Evolutionary conservation across 164 flowering plant genomes (phyloP).

Genomic region (Vitis vinifera): DNA sequence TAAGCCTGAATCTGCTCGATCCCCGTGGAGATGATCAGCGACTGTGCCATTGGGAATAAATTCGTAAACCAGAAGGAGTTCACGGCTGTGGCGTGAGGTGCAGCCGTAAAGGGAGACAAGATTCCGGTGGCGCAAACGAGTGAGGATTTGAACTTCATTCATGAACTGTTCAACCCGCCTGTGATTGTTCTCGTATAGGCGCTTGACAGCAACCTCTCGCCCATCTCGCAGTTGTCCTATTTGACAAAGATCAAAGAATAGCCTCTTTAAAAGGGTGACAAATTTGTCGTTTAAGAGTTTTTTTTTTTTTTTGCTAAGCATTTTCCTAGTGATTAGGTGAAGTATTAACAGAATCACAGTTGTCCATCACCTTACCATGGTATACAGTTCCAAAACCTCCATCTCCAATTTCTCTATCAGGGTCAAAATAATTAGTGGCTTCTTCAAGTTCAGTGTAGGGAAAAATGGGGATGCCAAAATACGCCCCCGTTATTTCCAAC

Average conservation of each 20-base stretch:
- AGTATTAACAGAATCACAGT: neutral
- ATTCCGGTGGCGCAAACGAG: constrained; percentile 57
- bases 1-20: constrained; percentile 20
- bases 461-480: constrained; percentile 33
- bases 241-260: neutral
- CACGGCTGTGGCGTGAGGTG: constrained; percentile 66
- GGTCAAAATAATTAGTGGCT: constrained; percentile 23
- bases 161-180: constrained; percentile 63
- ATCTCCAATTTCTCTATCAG: constrained; percentile 21
- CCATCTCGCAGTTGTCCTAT: constrained; percentile 71
- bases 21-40: constrained; percentile 74
- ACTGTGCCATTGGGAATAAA: constrained; percentile 72
- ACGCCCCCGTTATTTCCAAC: constrained; percentile 18
- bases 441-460: constrained; percentile 34
- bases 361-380: constrained; percentile 19
- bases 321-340: neutral
- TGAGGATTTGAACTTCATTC: constrained; percentile 71
- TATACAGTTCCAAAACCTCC: constrained; percentile 38
- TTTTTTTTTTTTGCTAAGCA: too few species aligned
- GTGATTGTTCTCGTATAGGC: constrained; percentile 60
- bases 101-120: constrained; percentile 79
- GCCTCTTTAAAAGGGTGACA: too few species aligned
- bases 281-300: too few species aligned
- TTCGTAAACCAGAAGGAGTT: constrained; percentile 80
- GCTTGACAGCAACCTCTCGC: constrained; percentile 75